These are phyloP conservation scores for Barbarea vulgaris DNA, from an alignment of 345 rosid species.

Conservation along the genomic window DNA sequence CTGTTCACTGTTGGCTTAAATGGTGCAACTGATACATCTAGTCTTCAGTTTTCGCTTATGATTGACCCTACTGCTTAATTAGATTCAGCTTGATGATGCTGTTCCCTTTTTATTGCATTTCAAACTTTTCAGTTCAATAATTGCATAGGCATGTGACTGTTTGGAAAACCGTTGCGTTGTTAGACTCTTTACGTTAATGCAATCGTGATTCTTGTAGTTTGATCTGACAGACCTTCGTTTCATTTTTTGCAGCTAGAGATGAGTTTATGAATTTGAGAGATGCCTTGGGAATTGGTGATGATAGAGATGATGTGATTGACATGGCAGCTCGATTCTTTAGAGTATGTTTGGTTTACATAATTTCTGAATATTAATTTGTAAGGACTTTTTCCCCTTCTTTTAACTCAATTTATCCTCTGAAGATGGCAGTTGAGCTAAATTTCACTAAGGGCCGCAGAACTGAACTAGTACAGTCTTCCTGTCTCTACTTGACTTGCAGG, in stretches of 20 bases:
- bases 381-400: neutral
- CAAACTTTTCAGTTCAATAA: neutral
- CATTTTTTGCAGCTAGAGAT: constrained; percentile 56
- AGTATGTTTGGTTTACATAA: constrained; percentile 50
- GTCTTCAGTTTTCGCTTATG: neutral
- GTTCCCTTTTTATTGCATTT: neutral
- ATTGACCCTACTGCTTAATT: constrained; percentile 1
- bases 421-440: constrained; percentile 77
- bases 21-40: neutral
- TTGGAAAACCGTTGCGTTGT: neutral
- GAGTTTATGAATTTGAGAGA: constrained; percentile 56
- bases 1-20: neutral
- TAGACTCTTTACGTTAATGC: neutral
- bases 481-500: constrained; percentile 95
- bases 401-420: constrained; percentile 34
- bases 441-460: constrained; percentile 85
- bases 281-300: constrained; percentile 68
- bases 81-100: neutral
- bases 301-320: constrained; percentile 54
- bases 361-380: neutral
- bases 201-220: neutral
- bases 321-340: constrained; percentile 58
- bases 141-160: neutral
- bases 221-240: constrained; percentile 14
- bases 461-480: constrained; percentile 81